A percentile compares a stretch with the other conserved stretches of the same genome.
Evolutionary conservation across 176 grass and related monocot genomes (phyloP).

Genomic region (Canna indica): DNA sequence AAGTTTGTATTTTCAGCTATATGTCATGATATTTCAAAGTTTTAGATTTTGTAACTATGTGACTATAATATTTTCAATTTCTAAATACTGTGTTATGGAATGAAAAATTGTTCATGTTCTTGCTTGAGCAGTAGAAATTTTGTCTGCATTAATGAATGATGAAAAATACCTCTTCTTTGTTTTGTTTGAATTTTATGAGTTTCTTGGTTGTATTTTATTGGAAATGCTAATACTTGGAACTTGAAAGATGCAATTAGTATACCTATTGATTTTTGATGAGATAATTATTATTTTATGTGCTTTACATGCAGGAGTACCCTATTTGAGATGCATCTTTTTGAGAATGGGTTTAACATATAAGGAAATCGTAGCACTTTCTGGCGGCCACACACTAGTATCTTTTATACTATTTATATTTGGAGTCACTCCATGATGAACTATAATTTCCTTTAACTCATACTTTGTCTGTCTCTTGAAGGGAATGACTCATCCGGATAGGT

Average conservation of each 20-base stretch:
- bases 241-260: too few relatives aligned
- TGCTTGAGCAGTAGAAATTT: too few relatives aligned
- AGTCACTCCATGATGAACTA: slow-evolving; percentile 8
- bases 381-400: slow-evolving; percentile 72
- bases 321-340: slow-evolving; percentile 81
- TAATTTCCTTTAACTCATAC: not conserved
- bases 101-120: too few relatives aligned
- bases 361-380: slow-evolving; percentile 90
- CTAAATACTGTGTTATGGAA: too few relatives aligned
- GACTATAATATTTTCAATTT: too few relatives aligned
- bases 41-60: too few relatives aligned
- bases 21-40: too few relatives aligned
- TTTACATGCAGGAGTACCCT: slow-evolving; percentile 38
- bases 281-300: not conserved
- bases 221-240: too few relatives aligned
- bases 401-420: slow-evolving; percentile 3
- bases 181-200: not conserved
- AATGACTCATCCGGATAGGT: slow-evolving; percentile 75
- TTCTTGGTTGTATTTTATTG: not conserved
- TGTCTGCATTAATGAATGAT: too few relatives aligned
- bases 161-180: not conserved
- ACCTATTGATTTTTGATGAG: not conserved
- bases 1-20: too few relatives aligned
- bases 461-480: slow-evolving; percentile 38
- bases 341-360: slow-evolving; percentile 90